A percentile compares a stretch with the other conserved stretches of the same genome.
Conservation (phyloP, 1,284 basidiomycete species). For the Moesziomyces sp. region DNA sequence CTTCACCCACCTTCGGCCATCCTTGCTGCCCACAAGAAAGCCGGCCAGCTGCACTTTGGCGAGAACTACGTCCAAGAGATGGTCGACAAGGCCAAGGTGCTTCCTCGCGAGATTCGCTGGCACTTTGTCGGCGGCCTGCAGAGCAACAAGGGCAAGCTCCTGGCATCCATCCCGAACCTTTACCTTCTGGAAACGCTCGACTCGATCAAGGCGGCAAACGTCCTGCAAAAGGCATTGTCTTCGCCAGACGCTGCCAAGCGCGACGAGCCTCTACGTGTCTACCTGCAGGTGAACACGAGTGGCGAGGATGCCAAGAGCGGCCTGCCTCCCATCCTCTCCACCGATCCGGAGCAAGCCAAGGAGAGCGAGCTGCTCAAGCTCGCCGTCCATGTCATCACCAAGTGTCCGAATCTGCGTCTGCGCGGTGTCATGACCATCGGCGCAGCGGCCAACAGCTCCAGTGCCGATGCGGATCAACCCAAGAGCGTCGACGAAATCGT, state of each 20-base stretch:
- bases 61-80: conserved; percentile 98
- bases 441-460: conserved; percentile 69
- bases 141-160: conserved; percentile 90
- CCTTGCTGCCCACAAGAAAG: conserved; percentile 70
- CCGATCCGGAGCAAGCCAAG: conserved; percentile 44
- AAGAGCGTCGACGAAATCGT: conserved; percentile 71
- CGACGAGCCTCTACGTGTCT: conserved; percentile 76
- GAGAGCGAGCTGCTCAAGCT: conserved; percentile 72
- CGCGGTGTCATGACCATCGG: conserved; percentile 98
- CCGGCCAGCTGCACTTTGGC: conserved; percentile 88
- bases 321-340: conserved; percentile 73
- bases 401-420: conserved; percentile 80
- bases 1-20: conserved; percentile 90
- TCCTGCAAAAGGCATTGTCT: conserved; percentile 82
- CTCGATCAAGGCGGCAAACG: conserved; percentile 82
- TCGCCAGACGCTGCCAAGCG: conserved; percentile 68
- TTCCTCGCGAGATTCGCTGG: conserved; percentile 74
- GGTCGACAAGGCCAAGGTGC: conserved; percentile 74
- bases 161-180: conserved; percentile 90
- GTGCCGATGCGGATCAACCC: conserved; percentile 73
- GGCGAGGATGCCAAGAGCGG: conserved; percentile 91
- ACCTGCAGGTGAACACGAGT: conserved; percentile 94
- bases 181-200: conserved; percentile 90
- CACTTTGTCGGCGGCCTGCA: conserved; percentile 96
- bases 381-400: conserved; percentile 77